Evolutionary conservation across 2,329 filamentous ascomycete species (phyloP).

Genomic region (Aspergillus persii): DNA sequence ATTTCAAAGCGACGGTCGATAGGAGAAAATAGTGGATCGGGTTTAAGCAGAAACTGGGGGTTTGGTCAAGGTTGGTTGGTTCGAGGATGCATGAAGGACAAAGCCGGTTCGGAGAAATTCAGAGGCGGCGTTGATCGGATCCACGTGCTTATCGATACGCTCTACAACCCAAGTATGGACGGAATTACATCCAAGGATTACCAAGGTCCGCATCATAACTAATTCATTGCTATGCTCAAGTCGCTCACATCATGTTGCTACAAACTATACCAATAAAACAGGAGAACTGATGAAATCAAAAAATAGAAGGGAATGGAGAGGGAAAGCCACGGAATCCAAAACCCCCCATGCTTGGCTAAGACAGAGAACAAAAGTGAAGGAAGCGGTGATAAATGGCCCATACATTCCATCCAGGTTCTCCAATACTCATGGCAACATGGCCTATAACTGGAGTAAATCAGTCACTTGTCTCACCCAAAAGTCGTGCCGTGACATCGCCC

Average conservation of each 20-base stretch:
- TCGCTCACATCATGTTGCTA: background rate
- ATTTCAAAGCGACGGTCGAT: background rate
- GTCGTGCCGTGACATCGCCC: conserved; percentile 80
- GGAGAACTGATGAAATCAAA: background rate
- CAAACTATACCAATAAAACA: background rate
- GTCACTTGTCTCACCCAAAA: conserved; percentile 71
- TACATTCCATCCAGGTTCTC: no score
- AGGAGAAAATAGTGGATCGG: background rate
- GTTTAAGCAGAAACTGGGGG: background rate
- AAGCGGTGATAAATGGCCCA: no score
- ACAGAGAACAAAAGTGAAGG: background rate
- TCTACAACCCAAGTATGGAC: background rate
- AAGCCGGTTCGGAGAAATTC: background rate
- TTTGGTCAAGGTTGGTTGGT: background rate
- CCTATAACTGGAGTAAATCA: no score
- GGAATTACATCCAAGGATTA: background rate
- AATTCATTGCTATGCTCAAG: background rate
- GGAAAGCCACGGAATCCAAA: background rate
- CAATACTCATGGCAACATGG: no score
- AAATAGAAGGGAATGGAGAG: background rate
- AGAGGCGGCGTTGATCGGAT: conserved; percentile 6
- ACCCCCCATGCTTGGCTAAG: no score
- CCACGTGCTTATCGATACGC: conserved; percentile 26
- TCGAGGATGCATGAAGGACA: background rate
- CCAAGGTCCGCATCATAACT: background rate